phyloP scores from a whole-genome alignment of 208 protist genomes.

The Leishmania mexicana region DNA sequence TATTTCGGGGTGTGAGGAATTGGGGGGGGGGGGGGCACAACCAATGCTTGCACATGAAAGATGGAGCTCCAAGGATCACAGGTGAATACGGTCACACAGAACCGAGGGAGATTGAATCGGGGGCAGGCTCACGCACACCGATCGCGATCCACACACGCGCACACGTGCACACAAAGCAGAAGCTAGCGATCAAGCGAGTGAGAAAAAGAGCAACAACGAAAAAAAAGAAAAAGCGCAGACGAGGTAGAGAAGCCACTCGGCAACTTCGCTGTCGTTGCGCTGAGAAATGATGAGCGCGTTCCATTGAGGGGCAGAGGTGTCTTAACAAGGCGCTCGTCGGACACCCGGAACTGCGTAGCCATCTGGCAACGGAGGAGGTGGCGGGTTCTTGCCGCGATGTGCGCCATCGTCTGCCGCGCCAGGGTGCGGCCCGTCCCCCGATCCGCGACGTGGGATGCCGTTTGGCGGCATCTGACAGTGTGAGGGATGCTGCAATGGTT shows the following conservation, averaged over 20 bases:
- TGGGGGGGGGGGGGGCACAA: not conserved
- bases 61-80: not conserved
- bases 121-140: not conserved
- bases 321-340: not conserved
- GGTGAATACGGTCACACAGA: not conserved
- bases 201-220: not conserved
- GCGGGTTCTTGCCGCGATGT: constrained; percentile 1
- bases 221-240: not conserved
- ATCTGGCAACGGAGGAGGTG: constrained; percentile 3
- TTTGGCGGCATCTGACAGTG: not conserved
- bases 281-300: not conserved
- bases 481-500: not conserved
- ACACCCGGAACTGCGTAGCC: not conserved
- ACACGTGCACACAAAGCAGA: not conserved
- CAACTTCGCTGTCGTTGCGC: not conserved
- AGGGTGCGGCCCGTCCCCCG: not conserved
- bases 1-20: not conserved
- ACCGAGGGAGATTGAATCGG: not conserved
- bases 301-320: not conserved
- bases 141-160: not conserved
- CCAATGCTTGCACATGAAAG: not conserved
- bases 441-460: not conserved
- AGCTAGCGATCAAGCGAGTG: not conserved
- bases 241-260: not conserved
- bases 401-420: too few species aligned